phyloP scores from a whole-genome alignment of 805 yeast species.

The Starmerella floricola region DNA sequence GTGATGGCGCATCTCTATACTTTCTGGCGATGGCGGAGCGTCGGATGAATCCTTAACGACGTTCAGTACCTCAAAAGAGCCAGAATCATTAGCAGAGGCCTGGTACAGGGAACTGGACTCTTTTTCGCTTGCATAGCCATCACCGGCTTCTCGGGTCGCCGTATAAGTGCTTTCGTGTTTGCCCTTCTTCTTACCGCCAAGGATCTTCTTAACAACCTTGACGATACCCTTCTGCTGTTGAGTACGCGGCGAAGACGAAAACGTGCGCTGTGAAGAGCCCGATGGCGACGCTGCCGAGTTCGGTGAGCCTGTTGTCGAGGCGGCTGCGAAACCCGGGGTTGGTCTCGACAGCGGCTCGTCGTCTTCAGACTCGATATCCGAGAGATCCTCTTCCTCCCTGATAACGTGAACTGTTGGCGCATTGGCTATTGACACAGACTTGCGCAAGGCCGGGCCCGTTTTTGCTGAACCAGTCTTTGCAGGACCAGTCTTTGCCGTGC shows the following conservation, averaged over 20 bases:
- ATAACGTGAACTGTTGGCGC: conserved; percentile 2
- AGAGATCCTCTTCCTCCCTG: not conserved
- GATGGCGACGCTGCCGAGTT: not conserved
- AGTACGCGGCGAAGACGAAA: not conserved
- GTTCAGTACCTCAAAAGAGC: no score
- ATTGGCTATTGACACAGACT: conserved; percentile 4
- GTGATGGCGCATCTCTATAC: not conserved
- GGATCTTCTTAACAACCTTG: conserved; percentile 4
- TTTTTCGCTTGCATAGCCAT: no score
- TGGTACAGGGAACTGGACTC: no score
- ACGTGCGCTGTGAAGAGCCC: not conserved
- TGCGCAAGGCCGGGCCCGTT: not conserved
- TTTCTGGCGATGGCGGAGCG: not conserved
- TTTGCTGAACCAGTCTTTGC: not conserved
- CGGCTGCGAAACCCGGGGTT: no score
- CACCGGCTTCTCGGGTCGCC: not conserved
- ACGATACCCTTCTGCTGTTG: not conserved
- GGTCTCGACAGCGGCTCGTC: no score
- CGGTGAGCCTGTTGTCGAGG: not conserved
- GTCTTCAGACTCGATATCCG: not conserved
- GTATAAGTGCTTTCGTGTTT: not conserved
- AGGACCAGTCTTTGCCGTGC: no score
- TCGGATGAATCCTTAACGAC: no score
- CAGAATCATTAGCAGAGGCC: no score
- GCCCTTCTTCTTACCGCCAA: conserved; percentile 5